Base-by-base conservation (phyloP, 2,329 filamentous ascomycete species). In the Volutella citrinella region DNA sequence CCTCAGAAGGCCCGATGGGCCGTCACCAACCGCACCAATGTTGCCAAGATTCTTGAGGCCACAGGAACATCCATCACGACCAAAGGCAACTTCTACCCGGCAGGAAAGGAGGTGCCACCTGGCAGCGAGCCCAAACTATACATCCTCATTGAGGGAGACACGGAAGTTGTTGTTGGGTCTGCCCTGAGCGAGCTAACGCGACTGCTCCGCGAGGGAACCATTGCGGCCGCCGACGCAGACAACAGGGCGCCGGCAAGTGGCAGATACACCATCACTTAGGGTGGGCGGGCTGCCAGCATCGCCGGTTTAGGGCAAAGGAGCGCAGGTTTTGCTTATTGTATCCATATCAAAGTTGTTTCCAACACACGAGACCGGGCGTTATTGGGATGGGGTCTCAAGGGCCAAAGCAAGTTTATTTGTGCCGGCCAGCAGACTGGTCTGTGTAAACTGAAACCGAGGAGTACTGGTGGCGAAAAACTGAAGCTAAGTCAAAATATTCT, bases 1-100 rank as follows among this genome's bases (percentile, higher is more conserved):
- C 93, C 93, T 20, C 93, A 98, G 61, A 97, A 96, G 72, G 93
- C 93, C 45, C 80, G 93, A 51, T 98, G 93, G 93, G 91, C 89
- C 10, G 93, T 98, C 66, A 98, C 93, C 23, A 98, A 98, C 62
- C 81, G 93, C 46, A 97, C 93, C 21, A 98, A 98, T 55, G 93
- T 98, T 37, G 90, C 91, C 50, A 98, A 97, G 72, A 96, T 98
- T 51, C 75, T 98, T 46, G 93, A 98, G 56, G 79, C 87, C 9
- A 96, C 91, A 0, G 91, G 89, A 24, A 95, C 90, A 3, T 95
- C 88, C 7, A 98, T 98, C 60, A 98, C 93, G 0, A 96, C 89
- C 27, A 98, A 98, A 69, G 93, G 93, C 48, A 93, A 76, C 42
- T 97, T 88, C 61, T 97, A 97, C 54, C 63, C 83, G 3, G 56